Percentiles rank a stretch among this genome's conserved stretches.
These are phyloP conservation scores for Hura crepitans DNA, from an alignment of 441 rosid genomes.

Conservation along the genomic window DNA sequence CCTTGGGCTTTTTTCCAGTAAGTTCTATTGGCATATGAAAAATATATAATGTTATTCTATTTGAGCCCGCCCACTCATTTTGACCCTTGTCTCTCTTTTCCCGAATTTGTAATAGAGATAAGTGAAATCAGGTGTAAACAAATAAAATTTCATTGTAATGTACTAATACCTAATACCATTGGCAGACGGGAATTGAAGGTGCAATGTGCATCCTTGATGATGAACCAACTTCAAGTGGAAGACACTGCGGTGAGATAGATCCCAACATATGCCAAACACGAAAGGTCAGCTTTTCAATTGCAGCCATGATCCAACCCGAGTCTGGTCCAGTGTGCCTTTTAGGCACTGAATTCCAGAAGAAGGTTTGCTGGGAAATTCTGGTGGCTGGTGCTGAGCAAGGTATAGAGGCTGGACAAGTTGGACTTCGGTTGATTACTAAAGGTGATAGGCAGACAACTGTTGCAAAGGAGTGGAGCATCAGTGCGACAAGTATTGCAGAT, in stretches of 20 bases:
- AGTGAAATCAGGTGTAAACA: neutral
- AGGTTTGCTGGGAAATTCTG: constrained; percentile 95
- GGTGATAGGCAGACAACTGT: constrained; percentile 93
- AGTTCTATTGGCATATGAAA: too few species aligned
- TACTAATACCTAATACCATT: constrained; percentile 26
- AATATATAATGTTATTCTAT: too few species aligned
- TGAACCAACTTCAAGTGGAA: constrained; percentile 87
- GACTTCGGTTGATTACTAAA: constrained; percentile 88
- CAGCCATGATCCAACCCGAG: constrained; percentile 94
- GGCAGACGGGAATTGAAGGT: constrained; percentile 82
- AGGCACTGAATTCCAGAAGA: constrained; percentile 95
- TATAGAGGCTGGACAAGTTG: constrained; percentile 99
- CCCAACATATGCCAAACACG: constrained; percentile 68
- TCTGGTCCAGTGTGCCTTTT: constrained; percentile 99
- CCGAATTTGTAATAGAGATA: constrained; percentile 3
- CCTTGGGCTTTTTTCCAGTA: neutral
- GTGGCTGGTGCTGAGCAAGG: constrained; percentile 99
- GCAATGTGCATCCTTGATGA: constrained; percentile 95
- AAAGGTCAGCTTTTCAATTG: constrained; percentile 89
- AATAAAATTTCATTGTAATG: neutral
- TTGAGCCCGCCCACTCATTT: too few species aligned
- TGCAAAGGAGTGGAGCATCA: constrained; percentile 94
- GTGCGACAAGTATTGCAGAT: constrained; percentile 98
- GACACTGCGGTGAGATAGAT: constrained; percentile 86
- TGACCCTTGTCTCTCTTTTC: constrained; percentile 11